These are phyloP conservation scores for Fusarium pseudonygamai DNA, from an alignment of 2,329 filamentous ascomycete species.

Conservation along the genomic window DNA sequence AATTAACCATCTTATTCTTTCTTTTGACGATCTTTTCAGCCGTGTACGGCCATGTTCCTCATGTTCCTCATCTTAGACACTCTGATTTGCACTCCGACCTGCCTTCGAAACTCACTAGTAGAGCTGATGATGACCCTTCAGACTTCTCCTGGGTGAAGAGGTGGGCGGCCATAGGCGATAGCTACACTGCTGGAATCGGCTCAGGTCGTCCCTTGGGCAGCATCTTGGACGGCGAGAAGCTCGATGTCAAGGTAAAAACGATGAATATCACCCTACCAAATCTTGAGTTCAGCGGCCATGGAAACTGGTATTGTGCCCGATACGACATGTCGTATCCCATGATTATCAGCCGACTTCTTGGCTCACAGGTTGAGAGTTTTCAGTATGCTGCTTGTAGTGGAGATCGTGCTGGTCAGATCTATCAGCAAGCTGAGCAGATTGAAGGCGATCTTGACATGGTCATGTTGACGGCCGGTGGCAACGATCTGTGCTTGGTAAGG, in stretches of 20 bases:
- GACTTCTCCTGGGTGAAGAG: background rate
- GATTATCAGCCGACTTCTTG: background rate
- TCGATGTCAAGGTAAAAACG: fast-evolving
- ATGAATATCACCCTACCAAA: background rate
- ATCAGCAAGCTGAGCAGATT: background rate
- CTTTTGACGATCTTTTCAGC: no score
- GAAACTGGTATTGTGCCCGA: background rate
- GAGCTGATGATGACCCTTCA: background rate
- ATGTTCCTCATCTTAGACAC: background rate
- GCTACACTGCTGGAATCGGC: background rate
- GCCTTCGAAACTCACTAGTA: background rate
- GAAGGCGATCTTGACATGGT: background rate
- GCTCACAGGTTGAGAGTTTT: background rate
- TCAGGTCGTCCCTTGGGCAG: fast-evolving
- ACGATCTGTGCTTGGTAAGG: slow-evolving; percentile 1
- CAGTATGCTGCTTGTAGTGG: slow-evolving; percentile 12
- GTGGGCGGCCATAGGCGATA: background rate
- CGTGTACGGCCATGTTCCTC: fast-evolving
- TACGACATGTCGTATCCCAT: slow-evolving; percentile 14
- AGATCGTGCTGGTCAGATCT: background rate
- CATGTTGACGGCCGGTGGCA: background rate
- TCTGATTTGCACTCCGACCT: no score
- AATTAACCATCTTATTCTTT: no score
- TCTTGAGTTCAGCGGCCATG: background rate
- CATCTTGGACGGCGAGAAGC: fast-evolving